Evolutionary conservation across 352 stramenopile species (phyloP), one percentile per base, ranked within the genome.

Genomic region (Pythium scleroteichum): DNA sequence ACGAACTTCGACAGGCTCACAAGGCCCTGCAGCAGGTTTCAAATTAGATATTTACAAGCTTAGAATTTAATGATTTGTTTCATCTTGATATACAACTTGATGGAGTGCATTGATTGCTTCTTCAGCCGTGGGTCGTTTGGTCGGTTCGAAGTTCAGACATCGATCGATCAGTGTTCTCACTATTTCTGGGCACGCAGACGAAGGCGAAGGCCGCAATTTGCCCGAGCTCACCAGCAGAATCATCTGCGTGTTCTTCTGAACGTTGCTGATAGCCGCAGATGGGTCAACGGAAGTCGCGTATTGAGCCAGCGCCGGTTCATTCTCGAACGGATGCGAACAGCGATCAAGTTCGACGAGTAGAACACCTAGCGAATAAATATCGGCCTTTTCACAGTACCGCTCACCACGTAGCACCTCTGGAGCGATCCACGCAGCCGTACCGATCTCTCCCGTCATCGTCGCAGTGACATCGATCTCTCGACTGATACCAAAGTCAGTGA

Each of bases 361-460:
- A 40, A 68, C 64, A 7, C 64, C 64, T 33, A 68, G 53, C 54
- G 64, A 71, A 41, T 71, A 71, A 44, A 71, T 71, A 42, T 71
- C 64, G 24, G 64, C 64, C 27, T 54, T 58, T 23, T 71, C 64
- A 20, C 50, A 64, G 53, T 71, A 71, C 26, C 65, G 57, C 26
- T 68, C 64, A 16, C 56, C 56, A 1, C 41, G 56, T n/a, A 64
- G 20, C 19, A 64, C 45, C 29, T 64, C 56, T 10, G 56, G 56
- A 2, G 56, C 56, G 27, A 64, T 51, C 56, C 56, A 64, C 26
- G 54, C 59, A 9, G 68, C 61, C n/a, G 61, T 68, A n/a, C 66
- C 66, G 16, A 73, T 52, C 27, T 69, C 59, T 16, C 56, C 46
- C 10, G 66, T 73, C 66, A 73, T 73, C 4, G 60, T 66, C 23